These are phyloP conservation scores for Crithidia expoeki DNA, from an alignment of 208 protist genomes.

Conservation along the genomic window DNA sequence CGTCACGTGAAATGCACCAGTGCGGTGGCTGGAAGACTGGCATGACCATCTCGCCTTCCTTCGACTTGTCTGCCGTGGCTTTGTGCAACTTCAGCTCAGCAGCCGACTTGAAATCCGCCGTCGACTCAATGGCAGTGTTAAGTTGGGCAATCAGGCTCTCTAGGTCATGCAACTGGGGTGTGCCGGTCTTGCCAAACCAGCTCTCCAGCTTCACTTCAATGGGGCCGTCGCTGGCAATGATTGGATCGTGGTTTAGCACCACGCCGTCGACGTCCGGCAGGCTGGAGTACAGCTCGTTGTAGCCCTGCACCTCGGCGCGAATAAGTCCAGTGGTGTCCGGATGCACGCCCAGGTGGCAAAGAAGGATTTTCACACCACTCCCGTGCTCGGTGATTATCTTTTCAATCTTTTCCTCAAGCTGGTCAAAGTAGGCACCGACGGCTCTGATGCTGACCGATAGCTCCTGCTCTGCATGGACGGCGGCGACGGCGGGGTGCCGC, in stretches of 20 bases:
- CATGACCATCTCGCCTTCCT: conserved; percentile 34
- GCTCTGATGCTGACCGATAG: conserved; percentile 50
- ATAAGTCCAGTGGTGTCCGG: conserved; percentile 52
- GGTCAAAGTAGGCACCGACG: conserved; percentile 46
- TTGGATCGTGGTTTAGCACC: conserved; percentile 53
- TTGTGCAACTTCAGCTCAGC: neutral
- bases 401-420: conserved; percentile 38
- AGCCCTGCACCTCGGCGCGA: conserved; percentile 61
- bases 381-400: conserved; percentile 25
- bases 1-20: conserved; percentile 62
- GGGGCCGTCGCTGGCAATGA: conserved; percentile 35
- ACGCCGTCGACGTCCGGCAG: conserved; percentile 49
- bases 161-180: conserved; percentile 35
- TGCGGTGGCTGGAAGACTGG: conserved; percentile 35
- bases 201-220: conserved; percentile 42
- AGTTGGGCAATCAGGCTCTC: conserved; percentile 27
- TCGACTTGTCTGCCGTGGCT: neutral
- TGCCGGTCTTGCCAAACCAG: conserved; percentile 41
- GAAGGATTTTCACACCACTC: conserved; percentile 35
- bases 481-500: conserved; percentile 9
- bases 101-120: neutral
- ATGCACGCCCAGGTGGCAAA: conserved; percentile 68
- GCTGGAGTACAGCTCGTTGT: conserved; percentile 64
- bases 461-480: conserved; percentile 43
- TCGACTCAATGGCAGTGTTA: conserved; percentile 15